phyloP scores from a whole-genome alignment of 352 stramenopile genomes.

The Pythium dissimile region DNA sequence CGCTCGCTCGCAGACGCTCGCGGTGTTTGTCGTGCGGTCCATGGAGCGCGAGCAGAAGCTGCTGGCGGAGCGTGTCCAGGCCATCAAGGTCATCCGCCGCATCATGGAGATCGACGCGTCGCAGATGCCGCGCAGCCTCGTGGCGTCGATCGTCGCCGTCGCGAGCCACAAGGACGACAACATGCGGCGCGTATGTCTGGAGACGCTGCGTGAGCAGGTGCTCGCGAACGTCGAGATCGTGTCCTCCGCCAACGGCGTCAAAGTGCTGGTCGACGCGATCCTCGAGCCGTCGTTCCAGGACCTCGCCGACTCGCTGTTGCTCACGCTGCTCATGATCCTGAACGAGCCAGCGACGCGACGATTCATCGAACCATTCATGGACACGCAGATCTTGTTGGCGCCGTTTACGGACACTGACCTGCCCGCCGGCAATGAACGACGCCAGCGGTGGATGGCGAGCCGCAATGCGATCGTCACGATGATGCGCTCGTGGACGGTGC shows the following conservation, averaged over 20 bases:
- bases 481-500: conserved; percentile 88
- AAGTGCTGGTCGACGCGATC: conserved; percentile 83
- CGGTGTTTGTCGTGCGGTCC: conserved; percentile 78
- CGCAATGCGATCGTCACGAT: conserved; percentile 87
- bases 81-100: conserved; percentile 80
- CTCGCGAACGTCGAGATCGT: conserved; percentile 82
- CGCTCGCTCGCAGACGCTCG: conserved; percentile 37
- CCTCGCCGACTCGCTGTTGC: conserved; percentile 74
- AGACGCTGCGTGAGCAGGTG: conserved; percentile 80
- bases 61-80: conserved; percentile 79
- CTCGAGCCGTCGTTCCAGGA: conserved; percentile 88
- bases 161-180: conserved; percentile 89
- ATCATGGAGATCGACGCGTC: conserved; percentile 85
- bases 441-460: conserved; percentile 88
- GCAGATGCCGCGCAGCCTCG: conserved; percentile 81
- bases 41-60: conserved; percentile 88
- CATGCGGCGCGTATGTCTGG: conserved; percentile 80
- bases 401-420: conserved; percentile 89
- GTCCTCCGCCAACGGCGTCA: conserved; percentile 78
- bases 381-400: conserved; percentile 81
- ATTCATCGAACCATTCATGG: conserved; percentile 86
- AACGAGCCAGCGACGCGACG: conserved; percentile 82
- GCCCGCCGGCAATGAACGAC: conserved; percentile 75
- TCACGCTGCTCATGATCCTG: conserved; percentile 83
- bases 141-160: conserved; percentile 78